Base-by-base conservation (phyloP, 306 rosid species). In the Corylus avellana region DNA sequence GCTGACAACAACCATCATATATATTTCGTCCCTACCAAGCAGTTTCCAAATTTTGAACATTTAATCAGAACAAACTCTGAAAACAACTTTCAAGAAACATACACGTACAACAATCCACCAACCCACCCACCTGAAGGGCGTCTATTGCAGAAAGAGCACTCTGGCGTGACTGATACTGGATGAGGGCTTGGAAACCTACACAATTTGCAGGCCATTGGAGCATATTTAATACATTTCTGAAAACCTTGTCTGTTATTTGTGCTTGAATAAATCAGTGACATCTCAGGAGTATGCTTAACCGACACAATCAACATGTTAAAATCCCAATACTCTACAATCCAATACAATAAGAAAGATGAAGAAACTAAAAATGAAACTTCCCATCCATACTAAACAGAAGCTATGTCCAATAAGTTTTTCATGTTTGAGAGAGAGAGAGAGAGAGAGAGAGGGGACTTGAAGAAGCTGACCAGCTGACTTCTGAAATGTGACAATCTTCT, bases 381-480 rank as follows among this genome's bases (percentile, higher is more conserved):
- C 61, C 17, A 69, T 71, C 75, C 55, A 68, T 17, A 27, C 54
- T 70, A 74, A 62, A 76, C 63, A 53, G 1, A 12, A 51, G 6
- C 82, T 42, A 64, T 73, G 69, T 61, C 74, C 78, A 73, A 78
- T 44, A 54, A 67, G 13, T 51, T 81, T 63, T 62, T 76, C 42
- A 79, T 69, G 78, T 63, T 63, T 63, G 82, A 85, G 78, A 86
- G 85, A 88, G 81, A 85, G 85, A 59, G 75, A 87, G 81, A 85
- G 85, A 87, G 81, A 85, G 84, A 86, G 77, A 81, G 80, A 88
- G 92, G 90, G 87, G 84, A 88, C 92, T 85, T 85, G 85, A 83
- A 90, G 90, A 89, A 86, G 92, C 98, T 93, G 93, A 96, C 99
- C 99, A 87, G 98, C 99, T 85, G 99, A 93, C 97, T 93, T 96